Base-by-base conservation (phyloP, 257 asterid species). In the Nicotiana obtusifolia region DNA sequence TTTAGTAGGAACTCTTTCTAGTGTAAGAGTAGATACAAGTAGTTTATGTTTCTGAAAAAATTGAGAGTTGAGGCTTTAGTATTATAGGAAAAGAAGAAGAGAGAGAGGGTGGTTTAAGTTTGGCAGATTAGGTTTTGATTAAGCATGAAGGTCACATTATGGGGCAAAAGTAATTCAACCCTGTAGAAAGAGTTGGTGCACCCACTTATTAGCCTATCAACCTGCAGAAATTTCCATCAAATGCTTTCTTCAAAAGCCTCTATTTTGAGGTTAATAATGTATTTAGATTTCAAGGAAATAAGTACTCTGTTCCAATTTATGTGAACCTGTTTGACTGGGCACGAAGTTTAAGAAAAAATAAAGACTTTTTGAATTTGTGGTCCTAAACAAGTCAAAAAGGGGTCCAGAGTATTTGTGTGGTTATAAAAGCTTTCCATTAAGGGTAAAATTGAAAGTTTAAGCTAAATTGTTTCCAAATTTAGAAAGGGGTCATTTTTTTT, bases 41-140 rank as follows among this genome's bases (percentile, higher is more conserved):
- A 76, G 16, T 76, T 64, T 49, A 81, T 81, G 31, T 13, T 68
- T 84, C 87, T 84, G 90, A 73, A 80, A 83, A 87, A 87, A 77
- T 59, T 83, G 47, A 83, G 71, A 82, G 53, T 68, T 76, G 61
- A 81, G 62, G 75, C 79, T 9, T 64, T 78, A 26, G 78, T 88
- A 89, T 69, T 89, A 94, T 92, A 91, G 83, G 66, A 52, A 77
- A 49, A 73, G 78, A 54, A 75, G 76, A 71, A 83, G 84, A 77
- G 87, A 81, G 88, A 83, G 85, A 57, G 88, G 85, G 91, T 81
- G 65, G 92, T 82, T 88, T 53, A 81, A 75, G 77, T 87, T 89
- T 79, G 97, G 95, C 87, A 83, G 91, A 85, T 87, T 87, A 86
- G 92, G 91, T 87, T 80, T 78, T 82, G 77, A 80, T 44, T 64